Percentiles rank a stretch among this genome's conserved stretches.
phyloP scores from a whole-genome alignment of 106 monocot genomes.

The Vanilla planifolia region DNA sequence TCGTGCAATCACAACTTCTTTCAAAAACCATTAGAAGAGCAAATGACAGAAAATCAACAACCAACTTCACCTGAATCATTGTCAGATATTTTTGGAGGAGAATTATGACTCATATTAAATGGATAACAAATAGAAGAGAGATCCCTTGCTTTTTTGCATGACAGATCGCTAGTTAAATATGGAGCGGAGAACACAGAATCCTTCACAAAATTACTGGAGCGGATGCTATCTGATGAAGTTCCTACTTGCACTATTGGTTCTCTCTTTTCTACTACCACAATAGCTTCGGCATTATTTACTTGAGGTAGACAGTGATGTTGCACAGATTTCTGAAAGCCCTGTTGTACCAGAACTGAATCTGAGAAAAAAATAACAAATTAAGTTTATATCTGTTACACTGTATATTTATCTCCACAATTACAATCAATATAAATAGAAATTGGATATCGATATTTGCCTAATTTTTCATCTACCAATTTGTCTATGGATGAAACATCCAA shows the following conservation, averaged over 20 bases:
- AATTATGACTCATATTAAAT: neutral
- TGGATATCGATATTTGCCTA: slow-evolving; percentile 8
- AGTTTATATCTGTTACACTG: neutral
- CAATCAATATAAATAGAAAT: neutral
- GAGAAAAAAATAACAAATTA: neutral
- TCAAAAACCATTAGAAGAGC: neutral
- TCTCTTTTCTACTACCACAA: slow-evolving; percentile 7
- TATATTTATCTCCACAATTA: neutral
- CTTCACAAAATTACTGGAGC: slow-evolving; percentile 2
- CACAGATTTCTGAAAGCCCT: neutral
- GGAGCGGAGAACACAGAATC: neutral
- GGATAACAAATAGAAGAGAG: slow-evolving; percentile 6
- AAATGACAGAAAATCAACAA: neutral
- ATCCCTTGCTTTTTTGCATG: slow-evolving; percentile 4
- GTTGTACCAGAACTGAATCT: neutral
- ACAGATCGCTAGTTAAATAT: neutral
- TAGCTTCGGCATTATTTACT: slow-evolving; percentile 5
- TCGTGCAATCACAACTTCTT: neutral
- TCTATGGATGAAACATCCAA: slow-evolving; percentile 10
- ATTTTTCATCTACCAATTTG: slow-evolving; percentile 16
- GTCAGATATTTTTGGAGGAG: neutral
- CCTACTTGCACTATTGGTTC: slow-evolving; percentile 1
- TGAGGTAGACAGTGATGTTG: slow-evolving; percentile 1
- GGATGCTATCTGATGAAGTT: slow-evolving; percentile 8
- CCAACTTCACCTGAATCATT: slow-evolving; percentile 17